Base-by-base conservation (phyloP, 441 rosid species). In the Eugenia klotzschiana region DNA sequence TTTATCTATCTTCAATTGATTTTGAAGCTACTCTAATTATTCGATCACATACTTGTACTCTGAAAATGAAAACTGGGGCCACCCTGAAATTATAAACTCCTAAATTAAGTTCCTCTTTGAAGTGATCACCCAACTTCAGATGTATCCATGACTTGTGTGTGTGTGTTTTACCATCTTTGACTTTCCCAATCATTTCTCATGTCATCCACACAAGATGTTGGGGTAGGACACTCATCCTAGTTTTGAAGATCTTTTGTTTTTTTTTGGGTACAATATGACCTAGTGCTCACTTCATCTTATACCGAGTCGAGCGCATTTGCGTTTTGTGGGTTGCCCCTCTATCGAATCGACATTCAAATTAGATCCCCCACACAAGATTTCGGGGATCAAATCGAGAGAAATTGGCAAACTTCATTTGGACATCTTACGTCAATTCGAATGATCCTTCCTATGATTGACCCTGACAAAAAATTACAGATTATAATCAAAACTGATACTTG, bases 241-340 rank as follows among this genome's bases (percentile, higher is more conserved):
- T 18, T 29, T 33, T 18, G n/a, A 33, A 64, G 1, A 7, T 8
- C 18, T 18, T 18, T 29, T 8, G 8, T 18, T 18, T 29, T 37
- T 37, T 64, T 64, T 18, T 15, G 0, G 43, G 13, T 33, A 64
- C 43, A 4, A 29, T 8, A 8, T 64, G 18, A 29, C 43, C 20
- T 29, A n/a, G n/a, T n/a, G n/a, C n/a, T 37, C 43, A 16, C 13
- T 60, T 29, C 74, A 16, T 37, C n/a, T 54, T 2, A 10, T 9
- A 23, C 57, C 3, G 11, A 1, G 26, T 23, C 1, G 6, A 5
- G 13, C 2, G 6, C 11, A 53, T 6, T 2, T 22, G 6, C 23
- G 16, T 2, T 16, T 16, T 37, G 8, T 0, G 7, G 8, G n/a
- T 18, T 2, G 13, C 43, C 23, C n/a, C n/a, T 3, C 8, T 0